phyloP scores from a whole-genome alignment of 371 early-diverging fungal genomes.

The Mortierella polycephala region DNA sequence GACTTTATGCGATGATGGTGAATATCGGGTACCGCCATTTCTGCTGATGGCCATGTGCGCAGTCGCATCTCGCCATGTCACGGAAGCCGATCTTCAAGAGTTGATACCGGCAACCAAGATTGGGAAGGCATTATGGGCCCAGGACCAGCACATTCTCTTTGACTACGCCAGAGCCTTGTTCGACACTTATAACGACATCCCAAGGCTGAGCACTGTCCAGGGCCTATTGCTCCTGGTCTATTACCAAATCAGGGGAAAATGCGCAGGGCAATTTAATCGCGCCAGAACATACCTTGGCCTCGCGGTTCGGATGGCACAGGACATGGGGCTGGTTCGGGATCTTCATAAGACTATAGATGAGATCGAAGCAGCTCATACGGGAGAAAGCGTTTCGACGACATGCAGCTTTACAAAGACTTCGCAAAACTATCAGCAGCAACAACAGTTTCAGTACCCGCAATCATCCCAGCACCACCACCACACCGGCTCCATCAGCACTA shows the following conservation, averaged over 20 bases:
- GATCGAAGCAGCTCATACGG: conserved; percentile 1
- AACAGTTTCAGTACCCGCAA: neutral
- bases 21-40: conserved; percentile 41
- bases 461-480: neutral
- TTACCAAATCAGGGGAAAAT: conserved; percentile 63
- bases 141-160: conserved; percentile 21
- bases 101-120: neutral
- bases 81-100: conserved; percentile 14
- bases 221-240: conserved; percentile 62
- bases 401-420: neutral
- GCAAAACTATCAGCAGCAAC: neutral
- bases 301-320: conserved; percentile 39
- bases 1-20: conserved; percentile 23
- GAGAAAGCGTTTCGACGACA: conserved; percentile 4
- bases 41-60: conserved; percentile 43
- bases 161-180: conserved; percentile 50
- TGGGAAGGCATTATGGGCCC: neutral
- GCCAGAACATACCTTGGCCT: conserved; percentile 24
- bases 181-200: conserved; percentile 66
- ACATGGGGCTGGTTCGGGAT: conserved; percentile 35
- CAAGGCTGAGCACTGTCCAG: conserved; percentile 68
- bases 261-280: conserved; percentile 32
- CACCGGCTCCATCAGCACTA: neutral
- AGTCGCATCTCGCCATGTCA: conserved; percentile 30
- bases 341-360: conserved; percentile 6